These are phyloP conservation scores for Brassica napus DNA, from an alignment of 345 rosid genomes.

Conservation along the genomic window DNA sequence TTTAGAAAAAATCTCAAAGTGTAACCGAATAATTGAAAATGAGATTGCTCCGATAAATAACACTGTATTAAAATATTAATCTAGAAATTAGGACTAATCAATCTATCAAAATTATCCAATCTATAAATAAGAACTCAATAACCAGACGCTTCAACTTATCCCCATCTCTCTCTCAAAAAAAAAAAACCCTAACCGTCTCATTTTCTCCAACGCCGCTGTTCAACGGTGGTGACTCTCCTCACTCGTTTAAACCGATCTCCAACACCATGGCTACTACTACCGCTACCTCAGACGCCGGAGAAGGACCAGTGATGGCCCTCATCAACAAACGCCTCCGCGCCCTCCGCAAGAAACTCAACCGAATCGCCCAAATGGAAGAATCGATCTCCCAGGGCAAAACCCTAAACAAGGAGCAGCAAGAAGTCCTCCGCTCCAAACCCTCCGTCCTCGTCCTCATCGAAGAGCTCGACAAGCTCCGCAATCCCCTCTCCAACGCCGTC, in stretches of 20 bases:
- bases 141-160: slow-evolving; percentile 31
- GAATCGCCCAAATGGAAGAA: slow-evolving; percentile 85
- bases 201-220: slow-evolving; percentile 27
- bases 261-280: slow-evolving; percentile 33
- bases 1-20: background rate
- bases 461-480: slow-evolving; percentile 84
- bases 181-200: slow-evolving; percentile 30
- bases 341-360: slow-evolving; percentile 79
- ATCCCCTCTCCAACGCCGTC: slow-evolving; percentile 66
- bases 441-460: slow-evolving; percentile 62
- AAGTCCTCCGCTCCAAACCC: slow-evolving; percentile 82
- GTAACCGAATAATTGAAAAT: background rate
- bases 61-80: too few relatives aligned
- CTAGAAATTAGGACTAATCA: background rate
- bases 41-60: too few relatives aligned
- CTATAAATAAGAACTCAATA: background rate
- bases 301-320: slow-evolving; percentile 79
- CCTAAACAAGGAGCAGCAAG: slow-evolving; percentile 84
- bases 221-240: slow-evolving; percentile 30
- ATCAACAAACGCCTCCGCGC: slow-evolving; percentile 93
- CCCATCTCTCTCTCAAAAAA: slow-evolving; percentile 1
- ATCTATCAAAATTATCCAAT: background rate
- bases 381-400: slow-evolving; percentile 72
- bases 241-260: background rate
- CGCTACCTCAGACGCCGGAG: slow-evolving; percentile 58